Conservation (phyloP, 2,329 filamentous ascomycete species). For the Bimuria novae-zelandiae region DNA sequence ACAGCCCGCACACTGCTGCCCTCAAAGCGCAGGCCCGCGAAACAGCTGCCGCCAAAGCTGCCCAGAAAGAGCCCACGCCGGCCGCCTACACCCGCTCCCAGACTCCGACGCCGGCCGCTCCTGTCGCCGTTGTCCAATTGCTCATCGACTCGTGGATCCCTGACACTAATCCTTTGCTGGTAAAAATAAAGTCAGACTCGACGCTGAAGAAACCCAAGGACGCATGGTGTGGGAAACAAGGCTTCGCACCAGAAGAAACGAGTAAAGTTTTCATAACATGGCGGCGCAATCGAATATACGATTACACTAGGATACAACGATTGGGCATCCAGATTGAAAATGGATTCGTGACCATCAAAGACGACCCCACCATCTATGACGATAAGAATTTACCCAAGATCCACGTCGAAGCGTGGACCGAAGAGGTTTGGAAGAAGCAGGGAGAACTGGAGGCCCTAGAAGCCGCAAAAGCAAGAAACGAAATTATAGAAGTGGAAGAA, state of each 20-base stretch:
- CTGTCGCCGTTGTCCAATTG: conserved; percentile 58
- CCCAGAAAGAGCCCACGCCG: conserved; percentile 4
- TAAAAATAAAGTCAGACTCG: conserved; percentile 70
- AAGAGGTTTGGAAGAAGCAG: conserved; percentile 61
- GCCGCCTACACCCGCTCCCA: conserved; percentile 11
- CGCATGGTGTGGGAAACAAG: conserved; percentile 71
- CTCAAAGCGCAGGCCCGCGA: conserved; percentile 33
- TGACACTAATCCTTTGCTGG: conserved; percentile 63
- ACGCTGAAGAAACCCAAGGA: conserved; percentile 68
- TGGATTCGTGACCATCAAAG: conserved; percentile 44
- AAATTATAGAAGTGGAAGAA: conserved; percentile 48
- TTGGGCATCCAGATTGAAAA: conserved; percentile 56
- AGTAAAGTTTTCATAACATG: conserved; percentile 76
- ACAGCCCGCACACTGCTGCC: conserved; percentile 35
- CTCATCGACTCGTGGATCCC: conserved; percentile 71
- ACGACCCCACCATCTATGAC: conserved; percentile 56
- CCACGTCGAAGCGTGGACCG: conserved; percentile 78
- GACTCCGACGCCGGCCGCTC: conserved; percentile 15
- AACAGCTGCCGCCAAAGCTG: conserved; percentile 26
- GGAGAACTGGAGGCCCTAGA: conserved; percentile 46
- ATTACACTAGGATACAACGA: conserved; percentile 64
- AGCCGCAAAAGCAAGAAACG: conserved; percentile 45
- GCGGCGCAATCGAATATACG: conserved; percentile 73
- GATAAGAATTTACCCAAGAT: conserved; percentile 59
- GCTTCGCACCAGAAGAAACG: conserved; percentile 54